Conservation (phyloP, 192 early-diverging fungal genomes). For the Coemansia aciculifera region DNA sequence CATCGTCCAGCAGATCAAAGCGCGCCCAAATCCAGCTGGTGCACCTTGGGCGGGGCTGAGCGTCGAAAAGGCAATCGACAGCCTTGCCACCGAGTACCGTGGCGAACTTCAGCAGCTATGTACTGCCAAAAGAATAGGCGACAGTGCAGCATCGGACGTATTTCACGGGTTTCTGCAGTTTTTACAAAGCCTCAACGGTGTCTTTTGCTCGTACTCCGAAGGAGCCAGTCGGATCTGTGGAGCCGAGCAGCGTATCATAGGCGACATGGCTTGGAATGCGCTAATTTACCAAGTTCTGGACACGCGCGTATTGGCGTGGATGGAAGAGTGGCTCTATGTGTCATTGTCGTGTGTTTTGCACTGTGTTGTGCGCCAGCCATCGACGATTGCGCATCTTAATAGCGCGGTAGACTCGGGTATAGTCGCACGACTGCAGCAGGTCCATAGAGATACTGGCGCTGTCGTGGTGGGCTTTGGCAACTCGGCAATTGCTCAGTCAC, state of each 20-base stretch:
- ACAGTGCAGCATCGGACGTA: background rate
- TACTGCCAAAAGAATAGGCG: background rate
- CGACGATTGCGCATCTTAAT: background rate
- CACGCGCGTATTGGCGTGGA: background rate
- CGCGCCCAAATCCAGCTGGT: background rate
- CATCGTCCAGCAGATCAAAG: constrained; percentile 24
- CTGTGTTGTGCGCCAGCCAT: background rate
- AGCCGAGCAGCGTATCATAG: background rate
- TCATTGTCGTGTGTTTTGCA: constrained; percentile 18
- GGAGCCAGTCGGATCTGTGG: background rate
- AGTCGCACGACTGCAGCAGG: background rate
- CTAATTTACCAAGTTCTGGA: constrained; percentile 21
- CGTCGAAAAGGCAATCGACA: constrained; percentile 7
- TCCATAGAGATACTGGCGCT: background rate
- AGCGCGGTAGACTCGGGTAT: background rate
- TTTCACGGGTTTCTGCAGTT: constrained; percentile 4
- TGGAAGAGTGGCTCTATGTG: constrained; percentile 28
- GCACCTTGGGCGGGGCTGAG: background rate
- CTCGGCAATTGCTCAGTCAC: background rate
- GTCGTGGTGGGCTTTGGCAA: constrained; percentile 1
- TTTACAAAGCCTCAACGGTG: background rate
- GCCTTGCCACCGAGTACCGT: constrained; percentile 13
- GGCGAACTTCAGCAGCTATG: background rate
- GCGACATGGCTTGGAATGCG: constrained; percentile 23
- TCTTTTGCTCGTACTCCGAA: background rate